phyloP scores from a whole-genome alignment of 108 stramenopile genomes.

The Seminavis robusta region DNA sequence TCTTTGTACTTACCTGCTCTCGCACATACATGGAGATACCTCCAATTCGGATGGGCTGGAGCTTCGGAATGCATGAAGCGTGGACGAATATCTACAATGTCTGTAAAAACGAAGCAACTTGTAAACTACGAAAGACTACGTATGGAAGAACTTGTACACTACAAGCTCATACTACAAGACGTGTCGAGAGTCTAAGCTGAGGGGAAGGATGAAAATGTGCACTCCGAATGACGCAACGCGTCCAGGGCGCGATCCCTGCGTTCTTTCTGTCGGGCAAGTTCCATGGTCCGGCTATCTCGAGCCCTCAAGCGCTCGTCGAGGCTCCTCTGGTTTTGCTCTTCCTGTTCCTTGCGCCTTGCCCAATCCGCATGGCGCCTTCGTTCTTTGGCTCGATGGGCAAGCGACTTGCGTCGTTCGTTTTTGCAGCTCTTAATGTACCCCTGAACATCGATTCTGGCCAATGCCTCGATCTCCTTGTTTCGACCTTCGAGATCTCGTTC shows the following conservation, averaged over 20 bases:
- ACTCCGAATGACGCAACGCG: slow-evolving; percentile 35
- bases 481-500: slow-evolving; percentile 42
- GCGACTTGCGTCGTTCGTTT: slow-evolving; percentile 55
- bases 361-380: slow-evolving; percentile 53
- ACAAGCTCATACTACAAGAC: no score
- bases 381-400: slow-evolving; percentile 79
- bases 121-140: no score
- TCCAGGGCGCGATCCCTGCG: slow-evolving; percentile 62
- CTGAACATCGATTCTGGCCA: slow-evolving; percentile 71
- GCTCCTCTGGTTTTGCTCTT: slow-evolving; percentile 31
- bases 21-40: no score
- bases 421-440: slow-evolving; percentile 75
- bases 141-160: no score
- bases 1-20: no score
- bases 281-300: slow-evolving; percentile 57
- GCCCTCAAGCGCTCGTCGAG: slow-evolving; percentile 38
- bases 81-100: no score
- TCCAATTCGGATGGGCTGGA: no score
- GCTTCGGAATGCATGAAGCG: no score
- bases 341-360: slow-evolving; percentile 37
- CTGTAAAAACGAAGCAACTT: no score
- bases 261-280: slow-evolving; percentile 68
- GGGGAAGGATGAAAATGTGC: no score
- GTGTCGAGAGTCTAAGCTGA: no score
- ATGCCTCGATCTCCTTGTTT: slow-evolving; percentile 54